These are phyloP conservation scores for Carex parvula DNA, from an alignment of 176 grass and related monocot genomes.

Conservation along the genomic window DNA sequence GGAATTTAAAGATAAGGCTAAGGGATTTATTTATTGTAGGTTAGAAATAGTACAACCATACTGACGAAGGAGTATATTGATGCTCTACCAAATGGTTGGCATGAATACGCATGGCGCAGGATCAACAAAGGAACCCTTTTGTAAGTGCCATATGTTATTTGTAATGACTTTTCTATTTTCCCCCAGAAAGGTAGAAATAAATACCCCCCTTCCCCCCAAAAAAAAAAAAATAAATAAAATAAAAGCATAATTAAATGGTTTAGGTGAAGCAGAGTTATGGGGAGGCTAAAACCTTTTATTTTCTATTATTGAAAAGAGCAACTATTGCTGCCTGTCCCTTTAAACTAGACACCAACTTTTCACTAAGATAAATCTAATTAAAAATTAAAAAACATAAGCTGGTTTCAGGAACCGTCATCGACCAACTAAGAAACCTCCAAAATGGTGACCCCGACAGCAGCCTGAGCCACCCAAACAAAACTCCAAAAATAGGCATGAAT, in stretches of 20 bases:
- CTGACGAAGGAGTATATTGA: constrained; percentile 96
- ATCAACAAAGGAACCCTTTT: constrained; percentile 93
- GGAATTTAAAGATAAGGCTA: neutral
- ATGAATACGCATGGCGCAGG: constrained; percentile 91
- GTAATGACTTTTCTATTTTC: neutral
- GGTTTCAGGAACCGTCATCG: too few species aligned
- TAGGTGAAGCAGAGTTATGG: neutral
- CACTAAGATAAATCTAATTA: neutral
- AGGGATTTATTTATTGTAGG: constrained; percentile 37
- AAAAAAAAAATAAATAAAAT: too few species aligned
- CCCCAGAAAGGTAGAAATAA: constrained; percentile 12
- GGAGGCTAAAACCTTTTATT: neutral
- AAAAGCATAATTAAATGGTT: neutral
- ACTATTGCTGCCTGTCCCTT: neutral
- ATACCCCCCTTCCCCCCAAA: neutral
- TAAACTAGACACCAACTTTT: neutral
- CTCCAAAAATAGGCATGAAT: neutral
- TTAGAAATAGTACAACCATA: constrained; percentile 90
- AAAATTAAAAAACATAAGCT: neutral
- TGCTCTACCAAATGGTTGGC: constrained; percentile 89
- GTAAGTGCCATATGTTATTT: constrained; percentile 44
- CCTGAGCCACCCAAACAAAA: neutral
- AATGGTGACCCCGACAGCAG: neutral
- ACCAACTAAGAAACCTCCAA: neutral
- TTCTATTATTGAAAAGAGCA: neutral